A percentile compares a stretch with the other conserved stretches of the same genome.
Evolutionary conservation across 208 protist genomes (phyloP).

Genomic region (Leishmania martiniquensis): DNA sequence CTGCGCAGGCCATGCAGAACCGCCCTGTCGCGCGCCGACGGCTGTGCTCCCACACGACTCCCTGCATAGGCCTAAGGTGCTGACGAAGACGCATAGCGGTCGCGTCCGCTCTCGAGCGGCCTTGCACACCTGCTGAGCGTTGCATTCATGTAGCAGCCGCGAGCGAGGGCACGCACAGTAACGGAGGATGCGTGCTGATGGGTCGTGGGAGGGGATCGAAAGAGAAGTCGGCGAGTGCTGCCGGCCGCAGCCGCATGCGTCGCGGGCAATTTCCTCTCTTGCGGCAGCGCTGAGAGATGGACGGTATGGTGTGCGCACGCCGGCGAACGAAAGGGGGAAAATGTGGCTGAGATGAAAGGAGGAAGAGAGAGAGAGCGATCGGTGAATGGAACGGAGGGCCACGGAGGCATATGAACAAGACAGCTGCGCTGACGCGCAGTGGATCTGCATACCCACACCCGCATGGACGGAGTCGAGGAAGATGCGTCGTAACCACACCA

Average conservation of each 20-base stretch:
- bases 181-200: too few relatives aligned
- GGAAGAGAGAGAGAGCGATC: neutral
- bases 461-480: neutral
- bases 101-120: neutral
- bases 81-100: neutral
- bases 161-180: neutral
- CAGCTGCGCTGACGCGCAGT: neutral
- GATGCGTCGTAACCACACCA: neutral
- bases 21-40: neutral
- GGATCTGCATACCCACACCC: neutral
- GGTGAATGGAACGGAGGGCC: too few relatives aligned
- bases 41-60: neutral
- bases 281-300: neutral
- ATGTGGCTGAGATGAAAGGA: neutral
- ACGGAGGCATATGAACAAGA: neutral
- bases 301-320: neutral
- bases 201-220: too few relatives aligned
- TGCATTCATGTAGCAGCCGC: neutral
- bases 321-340: too few relatives aligned
- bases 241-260: neutral
- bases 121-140: neutral
- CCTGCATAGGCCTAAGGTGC: neutral
- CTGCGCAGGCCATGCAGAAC: neutral
- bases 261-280: too few relatives aligned
- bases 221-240: neutral